phyloP scores from a whole-genome alignment of 2,329 filamentous ascomycete genomes.

The Didymella segeticola region DNA sequence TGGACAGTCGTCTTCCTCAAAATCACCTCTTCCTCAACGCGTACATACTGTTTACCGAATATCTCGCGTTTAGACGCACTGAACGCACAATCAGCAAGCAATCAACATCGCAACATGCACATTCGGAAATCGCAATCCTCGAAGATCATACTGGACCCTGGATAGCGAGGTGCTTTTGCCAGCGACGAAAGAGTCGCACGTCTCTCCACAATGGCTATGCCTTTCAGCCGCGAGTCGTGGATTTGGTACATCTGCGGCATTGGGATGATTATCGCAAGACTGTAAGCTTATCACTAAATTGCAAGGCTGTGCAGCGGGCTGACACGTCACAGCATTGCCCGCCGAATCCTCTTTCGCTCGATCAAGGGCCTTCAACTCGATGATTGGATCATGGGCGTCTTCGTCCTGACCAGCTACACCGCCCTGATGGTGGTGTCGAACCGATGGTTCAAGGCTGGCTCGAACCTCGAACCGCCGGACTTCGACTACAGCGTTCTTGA shows the following conservation, averaged over 20 bases:
- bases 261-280: conserved; percentile 49
- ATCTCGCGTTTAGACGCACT: background rate
- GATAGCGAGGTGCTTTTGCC: background rate
- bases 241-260: conserved; percentile 55
- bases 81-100: background rate
- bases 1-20: background rate
- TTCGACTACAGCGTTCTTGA: conserved; percentile 54
- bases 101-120: conserved; percentile 12
- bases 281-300: conserved; percentile 37
- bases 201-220: conserved; percentile 20
- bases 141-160: background rate
- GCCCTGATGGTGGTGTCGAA: conserved; percentile 58
- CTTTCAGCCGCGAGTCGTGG: conserved; percentile 54
- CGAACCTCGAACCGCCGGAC: conserved; percentile 54
- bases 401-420: conserved; percentile 58
- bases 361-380: conserved; percentile 60
- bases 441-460: conserved; percentile 49
- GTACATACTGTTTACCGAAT: background rate
- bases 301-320: conserved; percentile 5
- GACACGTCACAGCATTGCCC: conserved; percentile 48
- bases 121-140: background rate
- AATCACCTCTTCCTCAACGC: background rate
- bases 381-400: conserved; percentile 63
- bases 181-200: background rate
- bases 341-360: conserved; percentile 55